Evolutionary conservation across 371 early-diverging fungal genomes (phyloP).

Genomic region (Mortierella sp.): DNA sequence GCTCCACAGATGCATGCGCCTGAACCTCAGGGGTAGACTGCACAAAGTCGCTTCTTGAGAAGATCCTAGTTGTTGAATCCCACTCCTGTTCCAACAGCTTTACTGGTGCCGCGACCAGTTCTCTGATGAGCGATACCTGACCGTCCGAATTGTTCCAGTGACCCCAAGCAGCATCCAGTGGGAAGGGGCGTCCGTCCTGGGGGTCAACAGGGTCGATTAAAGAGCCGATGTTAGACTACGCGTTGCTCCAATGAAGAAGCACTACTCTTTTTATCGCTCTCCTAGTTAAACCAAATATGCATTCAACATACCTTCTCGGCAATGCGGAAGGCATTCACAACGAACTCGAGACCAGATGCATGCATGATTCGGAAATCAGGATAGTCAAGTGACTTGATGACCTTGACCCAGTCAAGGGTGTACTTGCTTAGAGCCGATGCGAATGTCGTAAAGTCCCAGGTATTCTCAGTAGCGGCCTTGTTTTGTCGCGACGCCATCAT

Average conservation of each 20-base stretch:
- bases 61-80: slow-evolving; percentile 64
- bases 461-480: slow-evolving; percentile 60
- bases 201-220: too few relatives aligned
- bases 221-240: too few relatives aligned
- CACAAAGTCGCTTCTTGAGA: slow-evolving; percentile 65
- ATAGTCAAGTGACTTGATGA: slow-evolving; percentile 76
- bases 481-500: slow-evolving; percentile 76
- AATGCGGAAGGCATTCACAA: slow-evolving; percentile 73
- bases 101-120: slow-evolving; percentile 70
- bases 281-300: too few relatives aligned
- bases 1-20: slow-evolving; percentile 58
- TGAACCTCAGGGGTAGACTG: slow-evolving; percentile 61
- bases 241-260: too few relatives aligned
- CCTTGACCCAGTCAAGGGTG: slow-evolving; percentile 69
- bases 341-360: slow-evolving; percentile 70
- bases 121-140: slow-evolving; percentile 79
- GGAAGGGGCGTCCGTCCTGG: slow-evolving; percentile 63
- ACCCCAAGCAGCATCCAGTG: slow-evolving; percentile 77
- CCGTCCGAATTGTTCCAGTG: slow-evolving; percentile 80
- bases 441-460: slow-evolving; percentile 81
- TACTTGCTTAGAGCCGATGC: slow-evolving; percentile 63
- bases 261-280: too few relatives aligned
- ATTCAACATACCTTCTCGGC: slow-evolving; percentile 64
- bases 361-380: slow-evolving; percentile 77
- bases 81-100: slow-evolving; percentile 62